Base-by-base conservation (phyloP, 306 rosid genomes). In the Cyclanthera cordifolia region DNA sequence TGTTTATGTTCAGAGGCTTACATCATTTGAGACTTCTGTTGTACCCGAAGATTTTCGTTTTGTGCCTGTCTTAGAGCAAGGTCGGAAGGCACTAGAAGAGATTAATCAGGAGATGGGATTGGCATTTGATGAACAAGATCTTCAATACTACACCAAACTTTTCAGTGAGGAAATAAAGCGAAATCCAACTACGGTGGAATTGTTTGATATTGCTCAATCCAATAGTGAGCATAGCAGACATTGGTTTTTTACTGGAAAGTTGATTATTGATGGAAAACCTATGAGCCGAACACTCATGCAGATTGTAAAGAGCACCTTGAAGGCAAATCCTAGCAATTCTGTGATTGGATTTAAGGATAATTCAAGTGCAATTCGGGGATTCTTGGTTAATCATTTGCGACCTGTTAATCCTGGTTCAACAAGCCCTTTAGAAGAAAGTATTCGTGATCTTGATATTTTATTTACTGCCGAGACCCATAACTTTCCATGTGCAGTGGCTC, bases 401-500 rank as follows among this genome's bases (percentile, higher is more conserved):
- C 97, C 94, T 7, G 65, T 79, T 72, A 72, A 79, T 74, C 95
- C 95, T 13, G 97, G 97, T 48, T 85, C 85, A 17, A 11, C 88
- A 52, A 79, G 88, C 73, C 88, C 87, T 0, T 75, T 86, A 37
- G 39, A 79, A 63, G 25, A 75, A 72, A 76, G 72, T 55, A 34
- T 69, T 12, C 64, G 67, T 6, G 88, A 83, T 49, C 72, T 91
- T 51, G 95, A 91, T 80, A 83, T 91, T 49, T 80, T 91, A 51
- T 88, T 91, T 65, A 91, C 96, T 12, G 97, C 97, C 3, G 97
- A 91, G 82, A 91, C 97, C 30, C 96, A 91, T 72, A 91, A 91
- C 80, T 91, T 91, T 51, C 97, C 97, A 16, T 91, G 97, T 79
- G 96, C 97, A 8, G 97, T 91, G 78, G 97, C 96, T 20, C 97